A percentile compares a stretch with the other conserved stretches of the same genome.
Conservation (phyloP, 176 grass and related monocot genomes). For the Canna indica region DNA sequence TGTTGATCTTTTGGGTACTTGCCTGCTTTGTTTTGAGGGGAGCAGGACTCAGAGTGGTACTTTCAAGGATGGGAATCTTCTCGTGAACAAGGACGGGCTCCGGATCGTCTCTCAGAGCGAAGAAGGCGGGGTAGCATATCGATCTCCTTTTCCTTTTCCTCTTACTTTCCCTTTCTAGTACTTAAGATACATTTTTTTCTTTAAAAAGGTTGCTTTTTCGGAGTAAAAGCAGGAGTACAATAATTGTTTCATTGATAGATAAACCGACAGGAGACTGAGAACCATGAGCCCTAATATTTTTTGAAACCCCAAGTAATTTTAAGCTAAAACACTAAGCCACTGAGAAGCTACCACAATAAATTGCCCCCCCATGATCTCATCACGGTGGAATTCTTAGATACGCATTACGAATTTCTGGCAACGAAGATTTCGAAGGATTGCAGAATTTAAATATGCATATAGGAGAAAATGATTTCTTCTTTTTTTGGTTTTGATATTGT, state of each 20-base stretch:
- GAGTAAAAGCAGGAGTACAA: neutral
- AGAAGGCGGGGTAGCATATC: slow-evolving; percentile 58
- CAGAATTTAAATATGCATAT: neutral
- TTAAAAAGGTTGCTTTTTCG: too few relatives aligned
- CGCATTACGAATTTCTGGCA: neutral
- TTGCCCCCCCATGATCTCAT: neutral
- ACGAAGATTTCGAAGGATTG: neutral
- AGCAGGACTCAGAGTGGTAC: slow-evolving; percentile 91
- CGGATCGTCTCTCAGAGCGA: slow-evolving; percentile 80
- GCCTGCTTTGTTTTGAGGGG: neutral
- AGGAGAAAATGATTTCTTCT: neutral
- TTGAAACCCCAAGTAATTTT: neutral
- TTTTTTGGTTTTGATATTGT: slow-evolving; percentile 1
- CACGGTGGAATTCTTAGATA: neutral
- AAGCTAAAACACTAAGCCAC: neutral
- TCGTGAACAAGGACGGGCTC: slow-evolving; percentile 92
- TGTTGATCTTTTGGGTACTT: neutral
- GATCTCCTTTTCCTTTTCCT: neutral
- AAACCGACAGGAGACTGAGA: neutral
- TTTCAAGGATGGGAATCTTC: slow-evolving; percentile 91
- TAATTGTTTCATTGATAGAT: neutral
- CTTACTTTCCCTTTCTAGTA: neutral
- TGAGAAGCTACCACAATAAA: neutral
- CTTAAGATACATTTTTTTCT: neutral
- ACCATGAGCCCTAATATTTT: neutral